Evolutionary conservation across 2,329 filamentous ascomycete species (phyloP).

Genomic region (Botrytis cinerea): DNA sequence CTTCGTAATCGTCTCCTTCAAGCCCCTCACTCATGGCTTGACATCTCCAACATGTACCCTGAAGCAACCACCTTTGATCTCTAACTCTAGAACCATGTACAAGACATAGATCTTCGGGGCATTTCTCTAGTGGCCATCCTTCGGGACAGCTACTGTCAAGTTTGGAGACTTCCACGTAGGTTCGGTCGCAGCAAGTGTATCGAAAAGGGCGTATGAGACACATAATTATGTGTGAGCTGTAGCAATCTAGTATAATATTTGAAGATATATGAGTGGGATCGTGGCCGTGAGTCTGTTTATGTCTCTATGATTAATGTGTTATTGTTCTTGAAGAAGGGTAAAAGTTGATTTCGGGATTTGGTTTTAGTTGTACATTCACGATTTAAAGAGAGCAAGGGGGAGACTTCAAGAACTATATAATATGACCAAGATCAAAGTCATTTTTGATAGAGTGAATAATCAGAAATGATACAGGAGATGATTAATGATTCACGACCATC

Average conservation of each 20-base stretch:
- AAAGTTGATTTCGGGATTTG: background rate
- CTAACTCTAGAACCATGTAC: constrained; percentile 25
- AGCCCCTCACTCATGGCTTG: constrained; percentile 23
- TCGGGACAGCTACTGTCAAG: constrained; percentile 32
- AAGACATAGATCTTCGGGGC: constrained; percentile 36
- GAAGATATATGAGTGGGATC: background rate
- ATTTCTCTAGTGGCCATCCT: constrained; percentile 36
- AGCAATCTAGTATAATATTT: background rate
- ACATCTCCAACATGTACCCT: constrained; percentile 38
- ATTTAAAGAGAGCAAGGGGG: background rate
- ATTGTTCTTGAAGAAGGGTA: constrained; percentile 1
- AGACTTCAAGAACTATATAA: background rate
- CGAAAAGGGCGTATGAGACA: constrained; percentile 35
- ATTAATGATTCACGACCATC: constrained; percentile 19
- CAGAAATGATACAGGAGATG: constrained; percentile 8
- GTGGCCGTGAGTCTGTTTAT: constrained; percentile 1
- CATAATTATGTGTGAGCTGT: constrained; percentile 29
- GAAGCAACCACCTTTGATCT: constrained; percentile 11
- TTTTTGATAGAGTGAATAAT: constrained; percentile 16
- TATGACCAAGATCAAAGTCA: constrained; percentile 20
- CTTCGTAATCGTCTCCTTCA: constrained; percentile 26
- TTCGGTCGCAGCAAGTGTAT: constrained; percentile 34
- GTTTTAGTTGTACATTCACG: constrained; percentile 10
- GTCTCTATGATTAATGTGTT: background rate
- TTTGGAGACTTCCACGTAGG: constrained; percentile 33